Evolutionary conservation across 768 basidiomycete genomes (phyloP), one percentile per base, ranked within the genome.

Genomic region (Lactifluus subvellereus): DNA sequence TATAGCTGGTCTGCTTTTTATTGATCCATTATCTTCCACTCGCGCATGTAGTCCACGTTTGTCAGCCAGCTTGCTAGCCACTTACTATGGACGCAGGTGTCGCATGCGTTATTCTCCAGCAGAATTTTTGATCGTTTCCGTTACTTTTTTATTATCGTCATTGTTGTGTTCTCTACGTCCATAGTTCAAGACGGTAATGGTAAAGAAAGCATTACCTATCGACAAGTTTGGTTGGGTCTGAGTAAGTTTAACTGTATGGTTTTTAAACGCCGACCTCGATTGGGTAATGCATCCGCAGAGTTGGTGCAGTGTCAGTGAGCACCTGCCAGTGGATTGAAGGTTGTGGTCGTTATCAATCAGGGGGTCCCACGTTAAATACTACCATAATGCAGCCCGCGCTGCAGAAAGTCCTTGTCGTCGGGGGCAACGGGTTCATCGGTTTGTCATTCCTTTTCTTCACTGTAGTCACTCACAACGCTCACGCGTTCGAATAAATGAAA

Each of bases 391-490:
- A 49, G 59, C n/a, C 72, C 38, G 62, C 78, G 27, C 60, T 78
- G 57, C 82, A 78, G 58, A 88, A 79, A 70, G 81, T 98, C 42
- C 84, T 98, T n/a, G 93, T 99, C 47, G 83, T 98, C 1, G 97
- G 97, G n/a, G 97, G 97, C 50, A 97, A 97, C 77, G 97, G 97
- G 6, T 98, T 97, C 78, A 85, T 99, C 70, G 96, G 95, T 90
- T 30, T 62, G 57, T 49, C 35, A 27, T 54, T 54, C 48, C n/a
- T 43, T 22, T 43, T 52, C 14, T 20, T n/a, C n/a, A 50, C 30
- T 13, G 2, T 27, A n/a, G 18, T 45, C 10, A 13, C 32, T 42
- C 11, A 13, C 27, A 11, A 3, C 20, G 3, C n/a, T 32, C 32
- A 35, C 47, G 14, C 27, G 33, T 20, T n/a, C 55, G 54, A 50